Conservation (phyloP, 2,329 filamentous ascomycete species). For the Leptographium radiaticola region DNA sequence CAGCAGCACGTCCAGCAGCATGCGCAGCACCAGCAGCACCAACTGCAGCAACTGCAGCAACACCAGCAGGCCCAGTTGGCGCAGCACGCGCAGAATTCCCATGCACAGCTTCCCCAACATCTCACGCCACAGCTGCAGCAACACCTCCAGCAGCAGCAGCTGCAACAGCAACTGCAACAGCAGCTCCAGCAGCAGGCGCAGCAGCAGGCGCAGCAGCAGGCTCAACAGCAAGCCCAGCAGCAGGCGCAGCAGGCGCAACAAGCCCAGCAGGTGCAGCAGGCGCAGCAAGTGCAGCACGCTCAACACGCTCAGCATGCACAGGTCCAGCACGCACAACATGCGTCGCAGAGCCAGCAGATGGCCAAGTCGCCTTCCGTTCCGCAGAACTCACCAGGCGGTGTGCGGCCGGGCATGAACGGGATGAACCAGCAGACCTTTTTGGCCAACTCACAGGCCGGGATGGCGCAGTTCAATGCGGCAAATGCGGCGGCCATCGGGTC, state of each 20-base stretch:
- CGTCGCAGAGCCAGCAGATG: slow-evolving; percentile 10
- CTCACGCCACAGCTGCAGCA: slow-evolving; percentile 10
- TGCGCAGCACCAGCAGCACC: slow-evolving; percentile 35
- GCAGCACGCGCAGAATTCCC: slow-evolving; percentile 11
- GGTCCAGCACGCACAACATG: slow-evolving; percentile 13
- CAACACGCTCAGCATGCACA: slow-evolving; percentile 17
- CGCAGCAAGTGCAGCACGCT: slow-evolving; percentile 22
- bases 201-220: slow-evolving; percentile 23
- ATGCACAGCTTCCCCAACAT: slow-evolving; percentile 34
- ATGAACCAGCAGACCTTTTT: slow-evolving; percentile 40
- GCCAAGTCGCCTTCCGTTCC: slow-evolving; percentile 12
- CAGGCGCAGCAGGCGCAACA: slow-evolving; percentile 27
- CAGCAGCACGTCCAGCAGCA: slow-evolving; percentile 45
- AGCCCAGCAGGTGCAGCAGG: slow-evolving; percentile 31
- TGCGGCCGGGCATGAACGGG: slow-evolving; percentile 25
- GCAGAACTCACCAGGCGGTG: slow-evolving; percentile 18
- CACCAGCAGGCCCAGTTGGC: slow-evolving; percentile 7
- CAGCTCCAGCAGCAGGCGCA: slow-evolving; percentile 15
- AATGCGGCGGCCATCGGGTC: slow-evolving; percentile 27
- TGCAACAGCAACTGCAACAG: slow-evolving; percentile 17
- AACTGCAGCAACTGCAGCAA: slow-evolving; percentile 15
- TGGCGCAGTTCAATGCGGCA: slow-evolving; percentile 33
- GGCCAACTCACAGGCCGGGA: slow-evolving; percentile 38
- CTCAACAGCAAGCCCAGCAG: slow-evolving; percentile 16
- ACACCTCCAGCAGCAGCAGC: slow-evolving; percentile 42